Evolutionary conservation across 768 basidiomycete genomes (phyloP).

Genomic region (Infundibulicybe gibba): DNA sequence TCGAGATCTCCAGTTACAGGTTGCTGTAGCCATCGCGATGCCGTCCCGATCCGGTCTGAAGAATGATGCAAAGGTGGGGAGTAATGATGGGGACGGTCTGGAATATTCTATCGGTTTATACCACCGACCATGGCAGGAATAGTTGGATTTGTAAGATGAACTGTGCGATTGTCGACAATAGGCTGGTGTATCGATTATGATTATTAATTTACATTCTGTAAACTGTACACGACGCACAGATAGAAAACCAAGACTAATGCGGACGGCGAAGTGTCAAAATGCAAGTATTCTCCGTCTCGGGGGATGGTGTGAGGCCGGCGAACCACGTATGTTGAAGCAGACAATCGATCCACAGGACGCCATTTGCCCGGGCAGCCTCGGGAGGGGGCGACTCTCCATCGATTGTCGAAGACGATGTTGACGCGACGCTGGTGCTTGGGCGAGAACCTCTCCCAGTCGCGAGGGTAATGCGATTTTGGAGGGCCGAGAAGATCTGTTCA

Average conservation of each 20-base stretch:
- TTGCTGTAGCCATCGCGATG: conserved; percentile 29
- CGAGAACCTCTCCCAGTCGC: conserved; percentile 41
- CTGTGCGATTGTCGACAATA: background rate
- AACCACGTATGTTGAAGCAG: conserved; percentile 46
- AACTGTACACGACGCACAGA: background rate
- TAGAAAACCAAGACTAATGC: conserved; percentile 1
- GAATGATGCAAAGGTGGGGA: conserved; percentile 5
- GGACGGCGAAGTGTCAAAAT: conserved; percentile 44
- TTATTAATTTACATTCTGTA: background rate
- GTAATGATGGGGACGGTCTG: conserved; percentile 9
- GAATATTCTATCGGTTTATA: conserved; percentile 28
- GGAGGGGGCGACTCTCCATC: conserved; percentile 40
- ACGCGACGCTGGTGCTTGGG: conserved; percentile 37
- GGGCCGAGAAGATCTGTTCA: conserved; percentile 35
- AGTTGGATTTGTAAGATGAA: background rate
- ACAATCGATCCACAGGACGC: conserved; percentile 47
- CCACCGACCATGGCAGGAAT: conserved; percentile 20
- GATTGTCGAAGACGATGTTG: conserved; percentile 35
- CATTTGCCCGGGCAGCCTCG: conserved; percentile 27
- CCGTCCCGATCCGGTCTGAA: conserved; percentile 22
- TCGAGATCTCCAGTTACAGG: too few relatives aligned
- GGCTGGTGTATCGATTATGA: background rate
- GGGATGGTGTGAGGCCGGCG: conserved; percentile 44
- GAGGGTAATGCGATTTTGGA: conserved; percentile 34
- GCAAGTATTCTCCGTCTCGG: conserved; percentile 29